A percentile compares a stretch with the other conserved stretches of the same genome.
These are phyloP conservation scores for Apiospora phragmitis DNA, from an alignment of 2,329 filamentous ascomycete genomes.

Conservation along the genomic window DNA sequence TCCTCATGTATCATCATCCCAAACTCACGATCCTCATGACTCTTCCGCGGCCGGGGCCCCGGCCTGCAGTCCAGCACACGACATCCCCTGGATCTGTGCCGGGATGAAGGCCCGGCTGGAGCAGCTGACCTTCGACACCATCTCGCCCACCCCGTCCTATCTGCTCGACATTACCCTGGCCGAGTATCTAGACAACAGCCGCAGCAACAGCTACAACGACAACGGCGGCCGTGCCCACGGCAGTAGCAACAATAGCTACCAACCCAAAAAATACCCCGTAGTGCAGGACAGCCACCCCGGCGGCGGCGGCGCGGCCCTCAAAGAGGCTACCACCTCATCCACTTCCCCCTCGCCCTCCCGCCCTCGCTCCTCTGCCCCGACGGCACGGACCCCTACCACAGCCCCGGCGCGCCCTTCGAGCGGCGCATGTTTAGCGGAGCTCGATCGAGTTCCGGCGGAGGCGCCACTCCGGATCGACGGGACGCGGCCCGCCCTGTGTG, in stretches of 20 bases:
- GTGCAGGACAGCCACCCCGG: no score
- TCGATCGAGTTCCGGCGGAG: conserved; percentile 56
- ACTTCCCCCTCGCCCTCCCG: conserved; percentile 74
- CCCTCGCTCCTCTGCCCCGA: conserved; percentile 69
- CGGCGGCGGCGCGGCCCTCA: conserved; percentile 12
- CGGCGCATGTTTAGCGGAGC: conserved; percentile 93
- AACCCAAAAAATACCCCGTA: conserved; percentile 17
- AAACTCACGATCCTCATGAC: background rate
- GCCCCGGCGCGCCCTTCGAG: conserved; percentile 69
- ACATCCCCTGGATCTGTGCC: conserved; percentile 23
- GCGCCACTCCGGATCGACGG: conserved; percentile 42
- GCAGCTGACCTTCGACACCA: conserved; percentile 25
- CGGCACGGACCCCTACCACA: conserved; percentile 81
- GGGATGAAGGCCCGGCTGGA: conserved; percentile 27
- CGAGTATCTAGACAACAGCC: conserved; percentile 46
- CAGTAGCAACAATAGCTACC: conserved; percentile 17
- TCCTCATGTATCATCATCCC: background rate
- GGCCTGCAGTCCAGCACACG: conserved; percentile 6
- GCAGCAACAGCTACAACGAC: conserved; percentile 18
- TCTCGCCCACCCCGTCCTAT: conserved; percentile 62
- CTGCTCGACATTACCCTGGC: conserved; percentile 64
- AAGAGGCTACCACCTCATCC: conserved; percentile 69
- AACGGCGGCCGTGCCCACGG: background rate
- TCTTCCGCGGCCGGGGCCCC: background rate
- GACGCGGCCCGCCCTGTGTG: conserved; percentile 41